Evolutionary conservation across 495 filamentous ascomycete genomes (phyloP).

Genomic region (Annulohypoxylon maeteangense): DNA sequence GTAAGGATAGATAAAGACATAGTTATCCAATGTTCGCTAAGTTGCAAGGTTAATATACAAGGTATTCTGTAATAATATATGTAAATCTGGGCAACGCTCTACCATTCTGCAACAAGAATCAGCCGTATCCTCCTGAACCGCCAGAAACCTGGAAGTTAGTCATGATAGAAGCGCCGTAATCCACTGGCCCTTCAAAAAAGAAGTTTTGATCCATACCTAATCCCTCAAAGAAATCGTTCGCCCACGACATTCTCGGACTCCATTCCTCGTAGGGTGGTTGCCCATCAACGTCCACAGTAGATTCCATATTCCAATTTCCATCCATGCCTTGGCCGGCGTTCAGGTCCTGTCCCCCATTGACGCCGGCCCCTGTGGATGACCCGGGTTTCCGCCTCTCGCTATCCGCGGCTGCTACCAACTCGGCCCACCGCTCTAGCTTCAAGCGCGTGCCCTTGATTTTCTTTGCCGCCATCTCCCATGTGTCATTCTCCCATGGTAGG

Average conservation of each 20-base stretch:
- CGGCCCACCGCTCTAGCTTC: conserved; percentile 48
- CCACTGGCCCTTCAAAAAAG: conserved; percentile 30
- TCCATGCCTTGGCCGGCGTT: conserved; percentile 10
- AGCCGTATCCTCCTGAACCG: neutral
- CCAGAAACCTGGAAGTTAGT: neutral
- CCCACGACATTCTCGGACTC: conserved; percentile 21
- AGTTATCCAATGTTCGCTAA: neutral
- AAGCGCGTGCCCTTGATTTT: conserved; percentile 45
- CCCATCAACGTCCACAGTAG: conserved; percentile 1
- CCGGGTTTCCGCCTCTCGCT: conserved; percentile 21
- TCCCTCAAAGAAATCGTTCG: conserved; percentile 38
- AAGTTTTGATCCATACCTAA: conserved; percentile 39
- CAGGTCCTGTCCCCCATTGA: neutral
- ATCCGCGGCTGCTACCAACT: conserved; percentile 39
- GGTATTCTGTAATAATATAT: neutral
- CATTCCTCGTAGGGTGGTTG: conserved; percentile 14
- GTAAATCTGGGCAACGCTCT: neutral
- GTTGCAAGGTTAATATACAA: neutral
- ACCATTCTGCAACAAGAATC: neutral
- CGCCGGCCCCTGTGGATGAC: neutral
- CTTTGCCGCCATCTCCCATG: conserved; percentile 46
- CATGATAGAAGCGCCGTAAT: conserved; percentile 25
- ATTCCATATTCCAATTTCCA: conserved; percentile 18
- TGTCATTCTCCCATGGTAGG: conserved; percentile 37
- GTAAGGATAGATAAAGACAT: too few relatives aligned